Conservation (phyloP, 2,329 filamentous ascomycete genomes). For the Falciphora oryzae region DNA sequence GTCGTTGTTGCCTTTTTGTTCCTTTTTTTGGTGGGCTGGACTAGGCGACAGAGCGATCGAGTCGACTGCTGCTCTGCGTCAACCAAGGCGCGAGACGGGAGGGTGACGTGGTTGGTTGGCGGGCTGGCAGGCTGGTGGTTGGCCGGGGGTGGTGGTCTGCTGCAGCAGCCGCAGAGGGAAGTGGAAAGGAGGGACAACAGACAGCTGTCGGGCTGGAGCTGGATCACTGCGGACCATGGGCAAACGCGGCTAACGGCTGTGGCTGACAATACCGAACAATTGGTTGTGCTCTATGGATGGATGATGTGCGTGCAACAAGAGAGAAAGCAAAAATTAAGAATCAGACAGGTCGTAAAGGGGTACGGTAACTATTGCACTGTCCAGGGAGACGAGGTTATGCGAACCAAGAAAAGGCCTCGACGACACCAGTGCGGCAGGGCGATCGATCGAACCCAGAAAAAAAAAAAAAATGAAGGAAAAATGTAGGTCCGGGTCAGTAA, state of each 20-base stretch:
- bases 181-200: slow-evolving; percentile 2
- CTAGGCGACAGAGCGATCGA: slow-evolving; percentile 13
- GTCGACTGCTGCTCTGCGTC: background rate
- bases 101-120: background rate
- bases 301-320: slow-evolving; percentile 2
- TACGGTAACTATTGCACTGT: too few species aligned
- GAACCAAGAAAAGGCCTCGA: too few species aligned
- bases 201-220: background rate
- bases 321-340: background rate
- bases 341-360: too few species aligned
- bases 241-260: slow-evolving; percentile 1
- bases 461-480: slow-evolving; percentile 1
- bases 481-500: background rate
- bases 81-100: background rate
- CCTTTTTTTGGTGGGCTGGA: slow-evolving; percentile 12
- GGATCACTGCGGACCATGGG: slow-evolving; percentile 2
- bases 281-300: background rate
- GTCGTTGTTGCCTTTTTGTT: slow-evolving; percentile 10
- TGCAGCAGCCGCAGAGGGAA: slow-evolving; percentile 10
- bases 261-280: slow-evolving; percentile 2
- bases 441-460: background rate
- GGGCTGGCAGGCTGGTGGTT: too few species aligned
- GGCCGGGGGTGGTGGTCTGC: slow-evolving; percentile 8
- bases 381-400: too few species aligned
- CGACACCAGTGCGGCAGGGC: background rate